These are phyloP conservation scores for Saccharomycopsis amapae DNA, from an alignment of 805 yeast genomes.

Conservation along the genomic window DNA sequence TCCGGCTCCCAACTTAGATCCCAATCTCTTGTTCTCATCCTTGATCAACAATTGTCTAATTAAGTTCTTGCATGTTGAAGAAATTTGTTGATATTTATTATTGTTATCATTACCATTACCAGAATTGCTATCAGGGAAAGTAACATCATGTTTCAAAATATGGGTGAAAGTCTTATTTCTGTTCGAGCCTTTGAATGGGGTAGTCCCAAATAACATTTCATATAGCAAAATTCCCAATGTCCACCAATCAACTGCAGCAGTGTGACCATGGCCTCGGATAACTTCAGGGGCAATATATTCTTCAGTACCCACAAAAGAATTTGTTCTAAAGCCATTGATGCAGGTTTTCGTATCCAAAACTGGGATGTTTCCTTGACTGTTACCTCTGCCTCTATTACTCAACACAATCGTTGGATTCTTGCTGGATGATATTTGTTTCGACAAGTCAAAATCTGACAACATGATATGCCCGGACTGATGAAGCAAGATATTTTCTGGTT, in stretches of 20 bases:
- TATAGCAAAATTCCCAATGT: conserved; percentile 87
- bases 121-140: conserved; percentile 53
- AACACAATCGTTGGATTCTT: conserved; percentile 66
- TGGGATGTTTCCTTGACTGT: conserved; percentile 37
- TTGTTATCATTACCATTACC: conserved; percentile 21
- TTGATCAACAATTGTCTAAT: conserved; percentile 78
- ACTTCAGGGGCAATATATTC: conserved; percentile 99
- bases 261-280: conserved; percentile 93
- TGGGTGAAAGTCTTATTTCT: conserved; percentile 87
- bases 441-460: conserved; percentile 93
- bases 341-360: conserved; percentile 90
- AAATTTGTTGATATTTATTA: conserved; percentile 40
- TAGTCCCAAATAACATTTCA: conserved; percentile 93
- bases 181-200: conserved; percentile 91
- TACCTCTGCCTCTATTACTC: conserved; percentile 24
- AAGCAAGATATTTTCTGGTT: conserved; percentile 89
- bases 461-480: conserved; percentile 98
- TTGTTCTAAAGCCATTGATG: conserved; percentile 92
- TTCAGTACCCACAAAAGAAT: conserved; percentile 97
- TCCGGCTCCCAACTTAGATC: conserved; percentile 90
- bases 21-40: conserved; percentile 83
- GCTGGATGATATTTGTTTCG: conserved; percentile 75
- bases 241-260: conserved; percentile 99
- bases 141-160: conserved; percentile 75
- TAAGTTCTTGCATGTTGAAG: conserved; percentile 71